phyloP scores from a whole-genome alignment of 1,284 basidiomycete species.

The Malassezia nana region DNA sequence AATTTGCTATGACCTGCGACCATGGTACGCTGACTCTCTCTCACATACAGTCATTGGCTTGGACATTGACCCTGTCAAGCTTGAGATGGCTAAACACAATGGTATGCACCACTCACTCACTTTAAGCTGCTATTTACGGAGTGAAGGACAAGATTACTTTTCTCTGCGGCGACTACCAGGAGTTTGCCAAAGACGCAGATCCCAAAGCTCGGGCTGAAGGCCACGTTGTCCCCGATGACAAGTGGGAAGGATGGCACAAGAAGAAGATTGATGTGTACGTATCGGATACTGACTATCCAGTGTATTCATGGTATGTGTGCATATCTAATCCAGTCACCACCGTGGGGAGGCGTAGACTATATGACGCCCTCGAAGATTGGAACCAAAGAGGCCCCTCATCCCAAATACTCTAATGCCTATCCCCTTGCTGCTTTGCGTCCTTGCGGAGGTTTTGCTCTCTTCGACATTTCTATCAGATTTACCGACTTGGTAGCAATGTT shows the following conservation, averaged over 20 bases:
- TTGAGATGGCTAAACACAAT: conserved; percentile 81
- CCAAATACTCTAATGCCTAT: conserved; percentile 18
- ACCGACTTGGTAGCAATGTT: conserved; percentile 59
- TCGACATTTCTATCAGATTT: conserved; percentile 47
- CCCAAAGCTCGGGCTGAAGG: conserved; percentile 12
- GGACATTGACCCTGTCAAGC: conserved; percentile 70
- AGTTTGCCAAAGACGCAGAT: conserved; percentile 56
- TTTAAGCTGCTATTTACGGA: conserved; percentile 63
- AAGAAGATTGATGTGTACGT: conserved; percentile 12
- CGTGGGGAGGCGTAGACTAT: conserved; percentile 43
- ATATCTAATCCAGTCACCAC: conserved; percentile 23
- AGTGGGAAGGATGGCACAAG: conserved; percentile 22
- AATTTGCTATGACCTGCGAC: conserved; percentile 89
- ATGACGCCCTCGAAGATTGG: conserved; percentile 2
- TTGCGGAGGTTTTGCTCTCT: conserved; percentile 69
- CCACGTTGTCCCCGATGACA: conserved; percentile 28
- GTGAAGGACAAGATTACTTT: conserved; percentile 90
- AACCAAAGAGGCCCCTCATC: neutral
- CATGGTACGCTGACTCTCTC: conserved; percentile 46
- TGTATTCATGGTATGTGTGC: conserved; percentile 1
- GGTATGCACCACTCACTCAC: conserved; percentile 3
- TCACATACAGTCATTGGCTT: conserved; percentile 67
- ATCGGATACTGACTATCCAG: neutral
- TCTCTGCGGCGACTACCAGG: conserved; percentile 72
- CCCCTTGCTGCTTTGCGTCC: conserved; percentile 57